Evolutionary conservation across 176 grass and related monocot species (phyloP), one percentile per base, ranked within the genome.

Genomic region (Cenchrus fungigraminus): DNA sequence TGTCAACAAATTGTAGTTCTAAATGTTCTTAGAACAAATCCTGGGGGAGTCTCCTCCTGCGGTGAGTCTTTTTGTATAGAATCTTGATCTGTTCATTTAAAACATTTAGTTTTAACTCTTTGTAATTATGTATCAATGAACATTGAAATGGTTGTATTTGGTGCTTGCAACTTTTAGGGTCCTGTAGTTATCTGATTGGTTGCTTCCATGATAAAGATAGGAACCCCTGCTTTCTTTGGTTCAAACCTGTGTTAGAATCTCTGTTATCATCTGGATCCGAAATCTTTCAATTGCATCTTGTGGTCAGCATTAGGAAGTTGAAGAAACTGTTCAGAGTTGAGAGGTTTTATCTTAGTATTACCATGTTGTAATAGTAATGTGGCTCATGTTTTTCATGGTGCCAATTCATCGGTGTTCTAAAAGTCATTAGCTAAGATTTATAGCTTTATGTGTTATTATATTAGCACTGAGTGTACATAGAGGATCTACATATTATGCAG

Each of bases 291-390:
- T 73, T 25, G 15, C 11, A 15, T 45, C 11, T 44, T 63, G n/a
- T 87, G 5, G 19, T 61, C 1, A 19, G 6, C 55, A 40, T 62
- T 25, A 78, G 25, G 53, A 70, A 40, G 40, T n/a, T 86, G 42
- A 9, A n/a, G 31, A 81, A 79, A 52, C 42, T n/a, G 6, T 77
- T 76, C 16, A 9, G 4, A 76, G 25, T 68, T 81, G 63, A 22
- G 12, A n/a, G 6, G 32, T 77, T 83, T 32, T 47, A 77, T 77
- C 13, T 77, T 88, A 6, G 25, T 76, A 70, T 44, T 11, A 17
- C 14, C n/a, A 28, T 51, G 59, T 37, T 47, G 16, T 63, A 54
- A 65, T 73, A 64, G 60, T 62, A 52, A 77, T 19, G 15, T 11
- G 22, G 29, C 67, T 53, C 25, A 51, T 40, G 15, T 19, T 79